These are phyloP conservation scores for Citrus maxima DNA, from an alignment of 345 rosid species.

Conservation along the genomic window DNA sequence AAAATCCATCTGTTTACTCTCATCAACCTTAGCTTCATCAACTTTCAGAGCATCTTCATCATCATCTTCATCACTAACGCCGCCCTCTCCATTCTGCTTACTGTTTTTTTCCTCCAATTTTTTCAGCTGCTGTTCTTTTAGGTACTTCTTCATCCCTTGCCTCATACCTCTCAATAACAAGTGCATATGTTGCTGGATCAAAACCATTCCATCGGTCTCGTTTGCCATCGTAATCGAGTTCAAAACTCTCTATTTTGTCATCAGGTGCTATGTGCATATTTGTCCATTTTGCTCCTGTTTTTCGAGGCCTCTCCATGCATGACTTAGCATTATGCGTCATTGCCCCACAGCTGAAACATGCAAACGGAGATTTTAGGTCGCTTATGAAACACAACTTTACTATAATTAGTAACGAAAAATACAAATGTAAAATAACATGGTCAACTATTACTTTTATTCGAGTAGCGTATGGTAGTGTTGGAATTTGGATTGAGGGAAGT, in stretches of 20 bases:
- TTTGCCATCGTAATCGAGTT: constrained; percentile 87
- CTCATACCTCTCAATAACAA: constrained; percentile 73
- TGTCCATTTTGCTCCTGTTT: constrained; percentile 69
- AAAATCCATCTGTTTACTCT: constrained; percentile 95
- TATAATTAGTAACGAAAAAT: background rate
- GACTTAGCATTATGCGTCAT: constrained; percentile 67
- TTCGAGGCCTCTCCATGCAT: constrained; percentile 83
- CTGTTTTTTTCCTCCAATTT: constrained; percentile 78
- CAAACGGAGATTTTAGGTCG: background rate
- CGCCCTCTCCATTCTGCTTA: constrained; percentile 40
- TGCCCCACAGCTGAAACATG: constrained; percentile 70
- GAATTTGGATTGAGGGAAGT: background rate
- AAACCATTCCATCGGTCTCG: constrained; percentile 90
- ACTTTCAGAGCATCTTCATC: constrained; percentile 72
- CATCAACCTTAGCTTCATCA: constrained; percentile 91
- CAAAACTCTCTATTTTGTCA: constrained; percentile 78
- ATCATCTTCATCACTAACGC: constrained; percentile 60
- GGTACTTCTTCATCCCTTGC: constrained; percentile 63
- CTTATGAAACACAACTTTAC: background rate
- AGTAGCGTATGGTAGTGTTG: background rate
- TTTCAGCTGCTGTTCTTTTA: constrained; percentile 79
- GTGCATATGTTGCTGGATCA: constrained; percentile 64
- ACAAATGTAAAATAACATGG: background rate
- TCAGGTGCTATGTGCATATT: constrained; percentile 78
- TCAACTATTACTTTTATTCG: background rate